Base-by-base conservation (phyloP, 1,284 basidiomycete genomes). In the Ceratobasidium sp. region DNA sequence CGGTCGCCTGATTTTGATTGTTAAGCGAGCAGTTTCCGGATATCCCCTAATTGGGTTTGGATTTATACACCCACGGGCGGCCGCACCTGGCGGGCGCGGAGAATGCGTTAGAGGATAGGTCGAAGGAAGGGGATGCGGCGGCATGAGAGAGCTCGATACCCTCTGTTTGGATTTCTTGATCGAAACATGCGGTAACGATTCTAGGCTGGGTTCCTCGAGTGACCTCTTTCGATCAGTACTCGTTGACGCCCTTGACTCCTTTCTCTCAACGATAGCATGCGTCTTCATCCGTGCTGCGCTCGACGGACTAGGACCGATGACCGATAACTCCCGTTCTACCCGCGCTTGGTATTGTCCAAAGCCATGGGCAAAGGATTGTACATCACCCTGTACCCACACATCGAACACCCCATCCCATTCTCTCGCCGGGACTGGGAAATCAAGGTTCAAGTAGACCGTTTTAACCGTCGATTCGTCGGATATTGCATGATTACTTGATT, bases 331-430 rank as follows among this genome's bases (percentile, higher is more conserved):
- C 52, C 50, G 67, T 14, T 59, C 43, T 18, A 38, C 52, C 55
- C 26, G 43, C 26, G 44, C 54, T 30, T 49, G 67, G 28, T 70
- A 70, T 16, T 84, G 83, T 71, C 84, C 84, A 73, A 92, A 79
- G 76, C 87, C 80, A 49, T 82, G 81, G 1, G 92, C 91, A 80
- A 96, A 94, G 28, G 79, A 79, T 80, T 98, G 96, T 2, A 94
- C 90, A 79, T 98, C 94, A 2, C 95, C 95, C 77, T 94, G 89
- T 57, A 96, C 81, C 94, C 95, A 98, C 32, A 90, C 87, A 81
- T 98, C 95, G 78, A 98, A 98, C 1, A 96, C 90, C 26, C 90
- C 93, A 76, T 93, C 91, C 95, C 95, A 98, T 77, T 96, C 93
- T 63, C 89, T 85, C 7, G 89, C 89, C 11, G 93, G 93, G 14